Conservation (phyloP, 345 rosid species). For the Murraya koenigii region DNA sequence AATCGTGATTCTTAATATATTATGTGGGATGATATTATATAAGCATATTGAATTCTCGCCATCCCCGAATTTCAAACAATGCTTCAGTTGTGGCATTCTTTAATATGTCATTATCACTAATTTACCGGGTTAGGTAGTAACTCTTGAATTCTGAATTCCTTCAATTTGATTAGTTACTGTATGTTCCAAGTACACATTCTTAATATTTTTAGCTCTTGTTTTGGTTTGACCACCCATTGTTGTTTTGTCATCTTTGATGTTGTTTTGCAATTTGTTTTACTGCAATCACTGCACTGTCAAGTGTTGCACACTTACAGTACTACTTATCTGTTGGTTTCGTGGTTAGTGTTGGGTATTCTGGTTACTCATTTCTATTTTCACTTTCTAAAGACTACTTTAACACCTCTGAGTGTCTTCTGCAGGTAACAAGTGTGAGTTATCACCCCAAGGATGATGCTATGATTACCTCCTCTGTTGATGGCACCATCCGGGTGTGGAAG, state of each 20-base stretch:
- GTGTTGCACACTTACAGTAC: not conserved
- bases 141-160: not conserved
- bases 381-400: not conserved
- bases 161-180: not conserved
- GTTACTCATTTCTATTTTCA: not conserved
- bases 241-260: not conserved
- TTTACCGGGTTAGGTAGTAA: not conserved
- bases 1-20: constrained; percentile 6
- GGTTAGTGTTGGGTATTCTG: not conserved
- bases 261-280: not conserved
- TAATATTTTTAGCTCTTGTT: not conserved
- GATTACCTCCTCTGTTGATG: constrained; percentile 88
- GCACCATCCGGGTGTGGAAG: constrained; percentile 86
- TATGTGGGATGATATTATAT: not conserved
- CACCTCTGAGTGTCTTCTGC: constrained; percentile 2
- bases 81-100: not conserved
- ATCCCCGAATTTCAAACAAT: not conserved
- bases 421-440: constrained; percentile 96
- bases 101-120: not conserved
- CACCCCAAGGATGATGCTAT: constrained; percentile 81
- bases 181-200: not conserved
- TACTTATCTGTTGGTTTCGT: not conserved
- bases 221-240: not conserved
- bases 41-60: not conserved
- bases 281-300: not conserved